Evolutionary conservation across 2,329 filamentous ascomycete genomes (phyloP), one percentile per base, ranked within the genome.

Genomic region (Clonostachys byssicola): DNA sequence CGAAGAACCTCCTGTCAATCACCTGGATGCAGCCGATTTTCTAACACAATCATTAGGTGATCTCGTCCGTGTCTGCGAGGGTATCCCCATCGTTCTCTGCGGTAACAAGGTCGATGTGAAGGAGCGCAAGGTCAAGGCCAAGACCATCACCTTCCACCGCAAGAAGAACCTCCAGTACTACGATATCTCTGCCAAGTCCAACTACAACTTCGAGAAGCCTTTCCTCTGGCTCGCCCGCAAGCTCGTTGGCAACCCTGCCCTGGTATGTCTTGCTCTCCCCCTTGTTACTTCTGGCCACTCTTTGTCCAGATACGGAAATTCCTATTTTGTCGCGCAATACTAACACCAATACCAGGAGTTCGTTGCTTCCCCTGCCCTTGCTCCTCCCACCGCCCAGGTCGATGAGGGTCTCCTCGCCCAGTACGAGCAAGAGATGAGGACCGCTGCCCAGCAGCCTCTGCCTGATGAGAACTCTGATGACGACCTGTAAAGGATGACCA

Each of bases 121-220:
- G 88, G 94, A 99, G 85, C 90, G 94, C 74, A 99, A 99, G 80
- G 94, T 99, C 70, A 99, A 99, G 86, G 94, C 94, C 68, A 99
- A 99, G 89, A 95, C 92, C 70, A 99, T 99, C 76, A 99, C 94
- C 59, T 99, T 99, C 89, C 94, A 99, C 84, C 90, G 94, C 77
- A 99, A 99, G 89, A 99, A 99, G 87, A 99, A 97, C 78, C 86
- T 99, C 46, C 94, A 99, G 78, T 99, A 97, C 85, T 99, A 99
- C 83, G 94, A 97, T 63, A 97, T 97, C 71, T 96, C 91, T 40
- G 94, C 94, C 75, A 99, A 97, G 82, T 96, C 92, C 67, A 97
- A 97, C 83, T 97, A 99, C 80, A 97, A 97, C 86, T 97, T 97
- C 74, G 92, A 97, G 86, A 99, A 97, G 85, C 92, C 92, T 55